Conservation (phyloP, 2,329 filamentous ascomycete genomes). For the Macroventuria anomochaeta region DNA sequence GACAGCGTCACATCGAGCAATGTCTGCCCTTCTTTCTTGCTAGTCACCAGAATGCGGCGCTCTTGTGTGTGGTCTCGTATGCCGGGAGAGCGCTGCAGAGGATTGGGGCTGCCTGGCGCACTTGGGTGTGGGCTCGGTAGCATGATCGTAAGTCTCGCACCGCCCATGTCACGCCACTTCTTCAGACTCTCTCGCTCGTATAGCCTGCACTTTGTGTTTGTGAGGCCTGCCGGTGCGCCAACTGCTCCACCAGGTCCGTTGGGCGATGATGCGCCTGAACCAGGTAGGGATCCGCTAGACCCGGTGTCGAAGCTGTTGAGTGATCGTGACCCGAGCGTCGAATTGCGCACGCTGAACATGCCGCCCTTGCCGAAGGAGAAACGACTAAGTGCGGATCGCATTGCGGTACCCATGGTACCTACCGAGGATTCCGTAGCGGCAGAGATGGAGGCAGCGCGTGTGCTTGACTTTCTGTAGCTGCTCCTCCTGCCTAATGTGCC, state of each 20-base stretch:
- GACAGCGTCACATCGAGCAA: constrained; percentile 84
- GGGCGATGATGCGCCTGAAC: constrained; percentile 45
- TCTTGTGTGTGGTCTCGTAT: constrained; percentile 62
- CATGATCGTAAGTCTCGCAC: constrained; percentile 82
- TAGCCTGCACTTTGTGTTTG: constrained; percentile 83
- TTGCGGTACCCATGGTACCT: constrained; percentile 78
- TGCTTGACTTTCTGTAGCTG: constrained; percentile 61
- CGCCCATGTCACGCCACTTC: constrained; percentile 92
- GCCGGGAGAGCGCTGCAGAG: constrained; percentile 45
- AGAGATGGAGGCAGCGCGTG: constrained; percentile 61
- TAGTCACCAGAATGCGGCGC: constrained; percentile 83
- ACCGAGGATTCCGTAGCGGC: constrained; percentile 77
- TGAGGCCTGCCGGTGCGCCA: constrained; percentile 67
- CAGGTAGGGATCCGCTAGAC: constrained; percentile 53
- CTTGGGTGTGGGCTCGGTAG: constrained; percentile 67
- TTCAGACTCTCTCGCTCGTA: constrained; percentile 76
- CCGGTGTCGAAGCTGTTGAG: constrained; percentile 58
- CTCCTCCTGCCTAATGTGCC: constrained; percentile 59
- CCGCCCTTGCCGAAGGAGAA: constrained; percentile 72
- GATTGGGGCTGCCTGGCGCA: constrained; percentile 39
- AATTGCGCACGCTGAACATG: constrained; percentile 82
- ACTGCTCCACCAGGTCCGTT: constrained; percentile 29
- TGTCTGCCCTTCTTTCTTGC: constrained; percentile 70
- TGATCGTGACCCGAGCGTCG: constrained; percentile 69
- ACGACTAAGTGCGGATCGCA: constrained; percentile 72